Conservation (phyloP, 306 rosid species). For the Gastrolobium bilobum region DNA sequence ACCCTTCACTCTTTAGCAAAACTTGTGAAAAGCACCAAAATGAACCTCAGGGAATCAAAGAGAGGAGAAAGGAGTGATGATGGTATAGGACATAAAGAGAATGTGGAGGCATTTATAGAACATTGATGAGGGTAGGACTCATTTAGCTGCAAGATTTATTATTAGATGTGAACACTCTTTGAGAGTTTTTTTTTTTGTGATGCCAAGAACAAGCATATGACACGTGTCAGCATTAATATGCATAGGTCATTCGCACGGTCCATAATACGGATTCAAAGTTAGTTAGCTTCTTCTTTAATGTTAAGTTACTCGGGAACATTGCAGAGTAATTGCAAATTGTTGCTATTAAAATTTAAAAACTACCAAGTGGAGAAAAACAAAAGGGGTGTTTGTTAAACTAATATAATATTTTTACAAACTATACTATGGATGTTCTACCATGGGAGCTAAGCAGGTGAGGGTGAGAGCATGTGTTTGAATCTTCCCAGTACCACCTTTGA, state of each 20-base stretch:
- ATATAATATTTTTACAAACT: no score
- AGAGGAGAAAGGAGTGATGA: slow-evolving; percentile 35
- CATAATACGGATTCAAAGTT: background rate
- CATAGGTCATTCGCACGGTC: background rate
- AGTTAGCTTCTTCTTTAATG: background rate
- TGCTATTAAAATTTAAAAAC: slow-evolving; percentile 13
- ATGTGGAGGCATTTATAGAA: slow-evolving; percentile 60
- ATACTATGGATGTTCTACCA: no score
- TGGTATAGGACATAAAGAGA: slow-evolving; percentile 6
- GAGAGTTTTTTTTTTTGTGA: background rate
- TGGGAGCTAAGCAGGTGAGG: no score
- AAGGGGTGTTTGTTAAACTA: background rate
- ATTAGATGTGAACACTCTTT: slow-evolving; percentile 38
- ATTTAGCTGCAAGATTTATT: slow-evolving; percentile 25
- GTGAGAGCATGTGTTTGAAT: no score
- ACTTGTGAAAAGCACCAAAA: slow-evolving; percentile 3
- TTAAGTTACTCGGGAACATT: slow-evolving; percentile 7
- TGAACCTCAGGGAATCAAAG: background rate
- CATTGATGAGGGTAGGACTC: slow-evolving; percentile 32
- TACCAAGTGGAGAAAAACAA: background rate
- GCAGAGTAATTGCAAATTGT: slow-evolving; percentile 30
- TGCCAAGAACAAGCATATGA: background rate
- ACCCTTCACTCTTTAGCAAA: slow-evolving; percentile 27
- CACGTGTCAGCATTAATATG: slow-evolving; percentile 38
- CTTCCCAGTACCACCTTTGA: no score